Evolutionary conservation across 2,329 filamentous ascomycete species (phyloP).

Genomic region (Penicillium sp.): DNA sequence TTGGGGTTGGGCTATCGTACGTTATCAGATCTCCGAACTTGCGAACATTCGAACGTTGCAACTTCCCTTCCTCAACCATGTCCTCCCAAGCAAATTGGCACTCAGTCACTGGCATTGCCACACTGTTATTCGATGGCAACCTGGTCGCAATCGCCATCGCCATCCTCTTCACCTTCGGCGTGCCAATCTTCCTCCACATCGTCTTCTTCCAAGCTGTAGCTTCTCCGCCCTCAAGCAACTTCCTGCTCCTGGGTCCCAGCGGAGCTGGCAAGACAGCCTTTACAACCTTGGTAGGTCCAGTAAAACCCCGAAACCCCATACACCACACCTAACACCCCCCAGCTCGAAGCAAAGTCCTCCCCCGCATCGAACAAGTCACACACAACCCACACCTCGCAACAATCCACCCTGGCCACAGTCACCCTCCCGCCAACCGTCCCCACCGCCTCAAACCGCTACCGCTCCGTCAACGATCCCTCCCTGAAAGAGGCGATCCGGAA

Average conservation of each 20-base stretch:
- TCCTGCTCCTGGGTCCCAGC: slow-evolving; percentile 78
- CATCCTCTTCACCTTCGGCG: slow-evolving; percentile 67
- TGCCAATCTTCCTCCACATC: slow-evolving; percentile 77
- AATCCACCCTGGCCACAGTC: slow-evolving; percentile 58
- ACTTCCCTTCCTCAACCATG: slow-evolving; percentile 24
- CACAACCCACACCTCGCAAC: slow-evolving; percentile 65
- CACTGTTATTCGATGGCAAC: slow-evolving; percentile 47
- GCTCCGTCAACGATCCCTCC: slow-evolving; percentile 66
- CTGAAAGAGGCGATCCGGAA: slow-evolving; percentile 55
- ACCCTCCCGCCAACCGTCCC: slow-evolving; percentile 55
- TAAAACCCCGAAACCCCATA: not conserved
- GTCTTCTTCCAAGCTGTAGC: slow-evolving; percentile 69
- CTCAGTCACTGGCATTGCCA: slow-evolving; percentile 40
- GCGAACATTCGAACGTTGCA: not conserved
- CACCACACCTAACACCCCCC: not conserved
- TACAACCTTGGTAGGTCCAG: slow-evolving; percentile 66
- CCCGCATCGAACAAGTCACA: slow-evolving; percentile 35
- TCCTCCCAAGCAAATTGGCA: slow-evolving; percentile 38
- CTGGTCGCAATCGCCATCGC: slow-evolving; percentile 63
- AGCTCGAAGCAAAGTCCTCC: slow-evolving; percentile 51
- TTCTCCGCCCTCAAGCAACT: slow-evolving; percentile 67
- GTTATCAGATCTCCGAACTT: slow-evolving; percentile 7
- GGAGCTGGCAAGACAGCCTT: slow-evolving; percentile 87
- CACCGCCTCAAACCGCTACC: slow-evolving; percentile 63
- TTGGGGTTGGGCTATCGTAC: not conserved